These are phyloP conservation scores for Malus sieversii DNA, from an alignment of 306 rosid species.

Conservation along the genomic window DNA sequence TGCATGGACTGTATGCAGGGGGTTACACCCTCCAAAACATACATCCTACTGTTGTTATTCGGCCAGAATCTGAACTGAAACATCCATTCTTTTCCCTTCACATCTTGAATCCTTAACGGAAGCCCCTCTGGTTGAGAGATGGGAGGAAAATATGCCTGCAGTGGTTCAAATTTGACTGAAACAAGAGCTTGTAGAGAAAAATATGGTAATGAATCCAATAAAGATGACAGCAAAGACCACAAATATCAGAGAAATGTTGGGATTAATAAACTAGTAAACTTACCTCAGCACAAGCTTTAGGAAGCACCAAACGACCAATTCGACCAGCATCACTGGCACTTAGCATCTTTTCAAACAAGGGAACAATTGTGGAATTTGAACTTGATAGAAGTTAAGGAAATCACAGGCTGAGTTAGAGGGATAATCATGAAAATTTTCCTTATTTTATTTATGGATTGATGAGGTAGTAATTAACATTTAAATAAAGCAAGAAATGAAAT, in stretches of 20 bases:
- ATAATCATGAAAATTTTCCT: conserved; percentile 4
- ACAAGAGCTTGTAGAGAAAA: background rate
- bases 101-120: conserved; percentile 92
- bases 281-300: conserved; percentile 99
- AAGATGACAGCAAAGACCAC: conserved; percentile 2
- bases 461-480: background rate
- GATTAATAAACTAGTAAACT: conserved; percentile 16
- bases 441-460: background rate
- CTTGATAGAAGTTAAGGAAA: conserved; percentile 69
- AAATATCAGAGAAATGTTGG: conserved; percentile 4
- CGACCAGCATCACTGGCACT: conserved; percentile 99
- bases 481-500: conserved; percentile 11
- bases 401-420: background rate
- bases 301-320: conserved; percentile 95
- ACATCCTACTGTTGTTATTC: conserved; percentile 99
- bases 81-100: conserved; percentile 97
- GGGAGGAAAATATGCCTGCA: conserved; percentile 95
- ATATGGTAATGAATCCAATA: background rate
- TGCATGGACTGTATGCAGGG: conserved; percentile 99
- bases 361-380: conserved; percentile 89
- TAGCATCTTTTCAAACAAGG: conserved; percentile 95
- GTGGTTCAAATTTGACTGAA: conserved; percentile 25
- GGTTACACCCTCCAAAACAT: conserved; percentile 96
- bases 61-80: conserved; percentile 99
- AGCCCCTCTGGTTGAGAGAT: conserved; percentile 99